phyloP scores from a whole-genome alignment of 23 red algal genomes.

The Gracilaria vermiculophylla region DNA sequence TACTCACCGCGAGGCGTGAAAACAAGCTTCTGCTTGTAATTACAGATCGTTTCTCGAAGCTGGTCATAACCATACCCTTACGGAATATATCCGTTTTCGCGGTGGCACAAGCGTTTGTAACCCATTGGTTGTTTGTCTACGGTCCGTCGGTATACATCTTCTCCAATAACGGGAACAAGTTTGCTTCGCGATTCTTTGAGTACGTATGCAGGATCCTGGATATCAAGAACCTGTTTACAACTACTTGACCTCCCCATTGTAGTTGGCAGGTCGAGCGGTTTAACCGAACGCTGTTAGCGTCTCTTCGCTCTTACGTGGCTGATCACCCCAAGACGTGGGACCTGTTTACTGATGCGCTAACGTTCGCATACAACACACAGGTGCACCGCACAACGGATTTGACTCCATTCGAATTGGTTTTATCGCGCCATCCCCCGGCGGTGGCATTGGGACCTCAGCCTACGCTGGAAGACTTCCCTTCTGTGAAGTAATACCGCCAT shows the following conservation, averaged over 20 bases:
- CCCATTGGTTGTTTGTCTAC: neutral
- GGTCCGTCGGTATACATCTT: neutral
- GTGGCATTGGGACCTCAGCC: neutral
- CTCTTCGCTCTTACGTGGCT: too few species aligned
- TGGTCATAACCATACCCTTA: neutral
- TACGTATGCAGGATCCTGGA: constrained; percentile 7
- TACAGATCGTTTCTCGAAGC: constrained; percentile 38
- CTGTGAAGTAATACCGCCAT: neutral
- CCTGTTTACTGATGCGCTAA: too few species aligned
- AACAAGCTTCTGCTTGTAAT: neutral
- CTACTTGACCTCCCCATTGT: neutral
- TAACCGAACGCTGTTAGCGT: neutral
- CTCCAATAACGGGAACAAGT: neutral
- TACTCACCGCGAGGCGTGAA: too few species aligned
- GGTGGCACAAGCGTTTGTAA: constrained; percentile 6
- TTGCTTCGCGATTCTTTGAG: constrained; percentile 6
- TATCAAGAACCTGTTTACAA: neutral
- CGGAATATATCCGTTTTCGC: neutral
- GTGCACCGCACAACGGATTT: too few species aligned
- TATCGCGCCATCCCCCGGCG: neutral
- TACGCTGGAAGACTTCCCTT: neutral
- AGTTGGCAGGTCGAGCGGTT: neutral
- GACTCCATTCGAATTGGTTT: neutral
- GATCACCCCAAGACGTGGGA: too few species aligned
- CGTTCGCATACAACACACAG: too few species aligned